phyloP scores from a whole-genome alignment of 2,329 filamentous ascomycete species.

The Cladosporium sp. region DNA sequence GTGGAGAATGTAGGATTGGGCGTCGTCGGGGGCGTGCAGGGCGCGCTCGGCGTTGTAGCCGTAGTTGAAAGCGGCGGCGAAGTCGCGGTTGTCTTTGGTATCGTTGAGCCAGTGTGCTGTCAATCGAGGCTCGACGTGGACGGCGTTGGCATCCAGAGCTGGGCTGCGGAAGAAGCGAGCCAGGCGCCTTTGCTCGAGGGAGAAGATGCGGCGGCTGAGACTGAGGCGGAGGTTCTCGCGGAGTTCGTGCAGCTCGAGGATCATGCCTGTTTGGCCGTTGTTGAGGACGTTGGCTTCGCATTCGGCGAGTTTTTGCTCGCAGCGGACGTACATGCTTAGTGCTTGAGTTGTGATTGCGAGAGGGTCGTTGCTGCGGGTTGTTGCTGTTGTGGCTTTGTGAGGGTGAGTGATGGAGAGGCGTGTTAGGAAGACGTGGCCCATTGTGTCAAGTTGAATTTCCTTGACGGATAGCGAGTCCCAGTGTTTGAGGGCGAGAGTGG shows the following conservation, averaged over 20 bases:
- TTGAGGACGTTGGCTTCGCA: slow-evolving; percentile 32
- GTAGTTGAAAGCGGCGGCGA: slow-evolving; percentile 36
- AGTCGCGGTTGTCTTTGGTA: slow-evolving; percentile 38
- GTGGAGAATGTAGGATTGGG: slow-evolving; percentile 25
- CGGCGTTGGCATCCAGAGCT: slow-evolving; percentile 26
- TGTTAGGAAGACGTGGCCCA: slow-evolving; percentile 38
- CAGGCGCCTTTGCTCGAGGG: slow-evolving; percentile 37
- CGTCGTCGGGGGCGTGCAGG: slow-evolving; percentile 24
- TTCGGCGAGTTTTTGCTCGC: slow-evolving; percentile 37
- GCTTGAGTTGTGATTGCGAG: slow-evolving; percentile 31
- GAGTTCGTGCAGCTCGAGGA: slow-evolving; percentile 39
- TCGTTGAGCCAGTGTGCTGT: slow-evolving; percentile 32
- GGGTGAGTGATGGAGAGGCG: slow-evolving; percentile 35
- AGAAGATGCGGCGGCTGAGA: slow-evolving; percentile 32
- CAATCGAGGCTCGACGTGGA: slow-evolving; percentile 28
- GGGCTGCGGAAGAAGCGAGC: slow-evolving; percentile 24
- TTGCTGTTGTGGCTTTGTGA: slow-evolving; percentile 25
- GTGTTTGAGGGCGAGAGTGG: slow-evolving; percentile 31
- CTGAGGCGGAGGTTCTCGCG: slow-evolving; percentile 32
- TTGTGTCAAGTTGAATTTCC: slow-evolving; percentile 39
- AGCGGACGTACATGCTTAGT: slow-evolving; percentile 33
- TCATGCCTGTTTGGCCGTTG: slow-evolving; percentile 37
- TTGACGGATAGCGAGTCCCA: slow-evolving; percentile 38
- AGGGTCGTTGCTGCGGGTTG: slow-evolving; percentile 30
- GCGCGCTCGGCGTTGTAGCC: slow-evolving; percentile 33